These are phyloP conservation scores for Geranium brycei DNA, from an alignment of 345 rosid genomes.

Conservation along the genomic window DNA sequence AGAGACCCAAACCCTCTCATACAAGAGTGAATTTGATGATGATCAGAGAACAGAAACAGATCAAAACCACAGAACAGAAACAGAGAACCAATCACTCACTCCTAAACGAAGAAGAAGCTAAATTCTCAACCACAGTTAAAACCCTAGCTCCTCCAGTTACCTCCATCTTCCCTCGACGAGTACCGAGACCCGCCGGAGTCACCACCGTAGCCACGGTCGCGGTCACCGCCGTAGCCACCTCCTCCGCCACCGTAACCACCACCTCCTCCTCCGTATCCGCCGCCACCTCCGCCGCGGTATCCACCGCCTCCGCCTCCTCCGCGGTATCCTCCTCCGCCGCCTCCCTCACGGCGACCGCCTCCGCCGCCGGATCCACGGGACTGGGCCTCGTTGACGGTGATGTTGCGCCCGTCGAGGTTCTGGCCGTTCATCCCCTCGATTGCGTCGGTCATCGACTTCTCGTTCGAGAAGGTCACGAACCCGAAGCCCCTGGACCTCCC, in stretches of 20 bases:
- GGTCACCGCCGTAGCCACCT: conserved; percentile 26
- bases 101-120: background rate
- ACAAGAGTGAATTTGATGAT: no score
- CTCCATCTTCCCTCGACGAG: conserved; percentile 40
- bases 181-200: conserved; percentile 35
- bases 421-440: conserved; percentile 86
- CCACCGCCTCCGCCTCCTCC: conserved; percentile 32
- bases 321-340: conserved; percentile 22
- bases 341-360: conserved; percentile 23
- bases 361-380: conserved; percentile 51
- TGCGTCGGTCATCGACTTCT: conserved; percentile 72
- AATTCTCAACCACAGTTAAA: no score
- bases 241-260: conserved; percentile 26
- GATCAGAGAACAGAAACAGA: background rate
- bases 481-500: conserved; percentile 79
- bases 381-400: conserved; percentile 78
- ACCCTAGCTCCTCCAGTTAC: conserved; percentile 44
- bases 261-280: conserved; percentile 12
- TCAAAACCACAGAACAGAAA: background rate
- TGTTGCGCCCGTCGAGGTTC: conserved; percentile 65
- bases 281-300: conserved; percentile 25
- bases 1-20: background rate
- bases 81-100: background rate
- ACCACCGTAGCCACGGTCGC: conserved; percentile 23
- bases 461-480: conserved; percentile 65